Evolutionary conservation across 805 yeast genomes (phyloP), one percentile per base, ranked within the genome.

Genomic region (Debaryomyces tyrocola): DNA sequence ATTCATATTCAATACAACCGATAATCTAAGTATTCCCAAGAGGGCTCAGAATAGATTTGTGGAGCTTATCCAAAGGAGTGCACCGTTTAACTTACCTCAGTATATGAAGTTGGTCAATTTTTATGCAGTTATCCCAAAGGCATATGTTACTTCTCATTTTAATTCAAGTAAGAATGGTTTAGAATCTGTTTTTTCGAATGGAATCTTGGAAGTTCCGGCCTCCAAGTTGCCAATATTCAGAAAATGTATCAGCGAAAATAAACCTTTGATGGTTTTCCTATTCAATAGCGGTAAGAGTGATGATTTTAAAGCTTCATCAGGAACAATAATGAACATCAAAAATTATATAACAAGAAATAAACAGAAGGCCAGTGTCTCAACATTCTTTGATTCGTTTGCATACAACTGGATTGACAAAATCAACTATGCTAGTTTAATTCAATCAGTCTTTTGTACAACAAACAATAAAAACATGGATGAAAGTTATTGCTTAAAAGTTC

Each of bases 391-490:
- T 48, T 47, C 53, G 1, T 64, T 78, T 54, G 75, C 79, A 0
- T 53, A 55, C 20, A 59, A 57, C 10, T 78, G 80, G 82, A 53
- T 67, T 2, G 55, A 58, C 18, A 59, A 58, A 7, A 48, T 67
- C 10, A 58, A 63, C 11, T 60, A 67, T 41, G 56, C 58, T 12
- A 61, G 62, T 24, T 58, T 78, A 29, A 50, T 75, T 2, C 68
- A 69, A 39, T 75, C 80, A 0, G 60, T 62, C 1, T 74, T 75
- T 49, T 79, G 83, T 49, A 70, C 77, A 3, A 58, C 72, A 4
- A 64, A 65, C 41, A 40, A 52, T 1, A 33, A 40, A 0, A 18
- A 38, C 15, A 27, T 48, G 1, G 45, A 49, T 4, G 55, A 60
- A 12, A 64, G 79, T 37, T 67, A 61, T 44, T 78, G 83, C 55